Percentiles rank a stretch among this genome's conserved stretches.
phyloP scores from a whole-genome alignment of 2,329 filamentous ascomycete genomes.

The Lachnellula hyalina region DNA sequence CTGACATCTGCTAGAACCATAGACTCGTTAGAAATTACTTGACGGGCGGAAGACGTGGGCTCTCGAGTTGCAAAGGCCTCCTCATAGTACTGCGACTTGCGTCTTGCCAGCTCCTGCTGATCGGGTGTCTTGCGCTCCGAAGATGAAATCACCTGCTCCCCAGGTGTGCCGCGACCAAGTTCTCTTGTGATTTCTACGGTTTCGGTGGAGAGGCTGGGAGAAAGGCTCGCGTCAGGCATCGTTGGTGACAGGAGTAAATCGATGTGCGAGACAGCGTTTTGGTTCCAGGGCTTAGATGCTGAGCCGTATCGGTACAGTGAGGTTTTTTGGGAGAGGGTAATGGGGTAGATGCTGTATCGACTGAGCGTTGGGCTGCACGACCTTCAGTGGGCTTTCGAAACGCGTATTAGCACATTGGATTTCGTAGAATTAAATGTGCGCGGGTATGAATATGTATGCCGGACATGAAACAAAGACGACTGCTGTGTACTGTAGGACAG shows the following conservation, averaged over 20 bases:
- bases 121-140: conserved; percentile 25
- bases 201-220: conserved; percentile 17
- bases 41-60: conserved; percentile 22
- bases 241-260: conserved; percentile 26
- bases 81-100: conserved; percentile 31
- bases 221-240: conserved; percentile 17
- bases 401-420: no score
- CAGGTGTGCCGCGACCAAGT: conserved; percentile 27
- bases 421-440: no score
- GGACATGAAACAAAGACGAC: no score
- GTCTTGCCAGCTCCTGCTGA: conserved; percentile 24
- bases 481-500: no score
- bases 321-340: not conserved
- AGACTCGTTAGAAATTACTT: conserved; percentile 28
- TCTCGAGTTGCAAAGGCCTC: conserved; percentile 33
- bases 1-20: conserved; percentile 59
- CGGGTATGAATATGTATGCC: no score
- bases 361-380: no score
- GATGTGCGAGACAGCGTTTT: conserved; percentile 5
- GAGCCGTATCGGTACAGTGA: not conserved
- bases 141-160: conserved; percentile 22
- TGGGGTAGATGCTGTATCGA: not conserved
- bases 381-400: no score
- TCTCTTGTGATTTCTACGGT: conserved; percentile 23
- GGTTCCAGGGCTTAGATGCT: conserved; percentile 5